Evolutionary conservation across 768 basidiomycete species (phyloP), one percentile per base, ranked within the genome.

Genomic region (Phaffia australis): DNA sequence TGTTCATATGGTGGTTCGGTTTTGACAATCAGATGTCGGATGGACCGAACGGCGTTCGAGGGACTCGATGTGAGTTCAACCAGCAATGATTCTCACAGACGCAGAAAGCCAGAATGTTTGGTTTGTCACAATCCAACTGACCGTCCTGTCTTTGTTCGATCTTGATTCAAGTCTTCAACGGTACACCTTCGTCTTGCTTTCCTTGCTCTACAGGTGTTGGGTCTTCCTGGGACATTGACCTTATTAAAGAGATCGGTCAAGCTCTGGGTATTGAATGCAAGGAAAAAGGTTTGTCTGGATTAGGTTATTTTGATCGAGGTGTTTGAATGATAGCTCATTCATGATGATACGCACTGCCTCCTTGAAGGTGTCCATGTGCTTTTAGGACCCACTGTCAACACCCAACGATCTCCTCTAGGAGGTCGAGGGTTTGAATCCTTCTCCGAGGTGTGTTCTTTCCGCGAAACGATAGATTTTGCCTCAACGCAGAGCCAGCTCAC

Each of bases 341-440:
- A n/a, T 52, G 27, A n/a, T n/a, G n/a, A n/a, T n/a, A n/a, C n/a
- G n/a, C n/a, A n/a, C n/a, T n/a, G n/a, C n/a, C n/a, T n/a, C n/a
- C n/a, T n/a, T n/a, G n/a, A 21, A 63, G 62, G 63, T 50, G 63
- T 47, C 25, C 63, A 64, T 23, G 32, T 56, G 25, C 77, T 87
- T 18, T 80, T 87, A 32, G 86, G 84, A 2, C 87, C 85, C 11
- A 88, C 87, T 0, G 85, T 85, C 76, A 88, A 87, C 73, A 87
- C 86, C 50, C 85, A 84, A 72, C 81, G 87, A 19, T 51, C 42
- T 35, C 69, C 69, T 14, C 46, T 61, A 14, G 69, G 58, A 9
- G 69, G 69, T 11, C 49, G 69, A 16, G 76, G 73, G 0, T 88
- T 87, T 71, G 87, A 87, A 74, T 85, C 83, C 1, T 87, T 85